Evolutionary conservation across 2,329 filamentous ascomycete genomes (phyloP).

Genomic region (Zymoseptoria crescenta): DNA sequence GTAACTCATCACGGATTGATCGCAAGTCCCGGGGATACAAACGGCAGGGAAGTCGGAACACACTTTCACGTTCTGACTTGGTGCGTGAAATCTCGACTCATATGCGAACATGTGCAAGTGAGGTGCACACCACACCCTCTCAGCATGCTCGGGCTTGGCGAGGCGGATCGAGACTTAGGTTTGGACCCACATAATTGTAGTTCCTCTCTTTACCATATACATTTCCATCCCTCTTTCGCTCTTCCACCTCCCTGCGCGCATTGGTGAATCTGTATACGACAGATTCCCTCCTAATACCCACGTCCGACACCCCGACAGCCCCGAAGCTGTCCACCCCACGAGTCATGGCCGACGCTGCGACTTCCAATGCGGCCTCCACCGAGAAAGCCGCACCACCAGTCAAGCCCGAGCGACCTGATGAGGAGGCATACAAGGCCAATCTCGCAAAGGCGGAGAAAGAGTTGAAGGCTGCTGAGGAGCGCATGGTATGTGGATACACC

Average conservation of each 20-base stretch:
- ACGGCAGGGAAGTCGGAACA: no score
- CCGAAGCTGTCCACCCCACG: conserved; percentile 28
- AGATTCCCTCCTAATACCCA: background rate
- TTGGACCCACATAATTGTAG: background rate
- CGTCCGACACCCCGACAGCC: conserved; percentile 30
- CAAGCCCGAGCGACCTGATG: conserved; percentile 80
- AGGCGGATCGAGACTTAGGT: background rate
- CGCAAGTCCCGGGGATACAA: no score
- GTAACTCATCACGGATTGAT: no score
- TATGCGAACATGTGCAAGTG: background rate
- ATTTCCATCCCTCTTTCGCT: background rate
- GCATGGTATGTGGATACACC: conserved; percentile 28
- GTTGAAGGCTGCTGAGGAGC: conserved; percentile 67
- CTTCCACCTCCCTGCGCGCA: background rate
- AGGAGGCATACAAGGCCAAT: conserved; percentile 71
- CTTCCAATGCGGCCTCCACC: conserved; percentile 7
- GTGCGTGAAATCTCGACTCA: background rate
- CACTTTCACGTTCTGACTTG: no score
- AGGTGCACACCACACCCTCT: background rate
- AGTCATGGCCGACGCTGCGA: conserved; percentile 24
- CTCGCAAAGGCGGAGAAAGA: conserved; percentile 81
- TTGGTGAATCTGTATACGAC: background rate
- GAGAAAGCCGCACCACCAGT: conserved; percentile 26
- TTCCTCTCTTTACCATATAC: background rate
- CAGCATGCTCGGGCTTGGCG: background rate